Percentiles rank a stretch among this genome's conserved stretches.
These are phyloP conservation scores for Mentha longifolia DNA, from an alignment of 257 asterid species.

Conservation along the genomic window DNA sequence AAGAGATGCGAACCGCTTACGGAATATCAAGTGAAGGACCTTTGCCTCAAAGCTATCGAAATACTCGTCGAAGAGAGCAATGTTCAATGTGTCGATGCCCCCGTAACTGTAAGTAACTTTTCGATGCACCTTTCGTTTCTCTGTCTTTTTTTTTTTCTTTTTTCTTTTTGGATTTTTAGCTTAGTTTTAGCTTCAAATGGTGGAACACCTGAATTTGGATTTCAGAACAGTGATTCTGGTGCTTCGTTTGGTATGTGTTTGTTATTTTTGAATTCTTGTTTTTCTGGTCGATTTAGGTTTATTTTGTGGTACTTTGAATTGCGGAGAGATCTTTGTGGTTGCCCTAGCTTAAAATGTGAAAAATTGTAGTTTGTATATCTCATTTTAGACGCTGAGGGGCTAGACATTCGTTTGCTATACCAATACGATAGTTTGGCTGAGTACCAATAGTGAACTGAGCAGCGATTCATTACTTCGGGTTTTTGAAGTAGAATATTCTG, in stretches of 20 bases:
- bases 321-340: slow-evolving; percentile 16
- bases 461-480: neutral
- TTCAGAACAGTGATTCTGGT: slow-evolving; percentile 5
- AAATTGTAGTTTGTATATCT: neutral
- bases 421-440: neutral
- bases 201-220: slow-evolving; percentile 1
- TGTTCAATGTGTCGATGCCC: slow-evolving; percentile 96
- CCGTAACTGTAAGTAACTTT: slow-evolving; percentile 68
- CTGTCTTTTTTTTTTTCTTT: neutral
- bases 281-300: slow-evolving; percentile 27
- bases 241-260: neutral
- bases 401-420: slow-evolving; percentile 1
- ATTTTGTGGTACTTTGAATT: slow-evolving; percentile 17
- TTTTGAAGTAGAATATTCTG: neutral
- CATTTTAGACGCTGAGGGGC: slow-evolving; percentile 14
- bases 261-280: slow-evolving; percentile 14
- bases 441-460: neutral
- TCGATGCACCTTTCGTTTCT: neutral
- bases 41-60: slow-evolving; percentile 91
- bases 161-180: neutral
- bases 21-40: slow-evolving; percentile 86
- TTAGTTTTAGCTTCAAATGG: slow-evolving; percentile 1
- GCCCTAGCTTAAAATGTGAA: neutral
- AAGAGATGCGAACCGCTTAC: slow-evolving; percentile 87
- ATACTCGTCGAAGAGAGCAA: slow-evolving; percentile 95